Evolutionary conservation across 345 rosid genomes (phyloP).

Genomic region (Stellera chamaejasme): DNA sequence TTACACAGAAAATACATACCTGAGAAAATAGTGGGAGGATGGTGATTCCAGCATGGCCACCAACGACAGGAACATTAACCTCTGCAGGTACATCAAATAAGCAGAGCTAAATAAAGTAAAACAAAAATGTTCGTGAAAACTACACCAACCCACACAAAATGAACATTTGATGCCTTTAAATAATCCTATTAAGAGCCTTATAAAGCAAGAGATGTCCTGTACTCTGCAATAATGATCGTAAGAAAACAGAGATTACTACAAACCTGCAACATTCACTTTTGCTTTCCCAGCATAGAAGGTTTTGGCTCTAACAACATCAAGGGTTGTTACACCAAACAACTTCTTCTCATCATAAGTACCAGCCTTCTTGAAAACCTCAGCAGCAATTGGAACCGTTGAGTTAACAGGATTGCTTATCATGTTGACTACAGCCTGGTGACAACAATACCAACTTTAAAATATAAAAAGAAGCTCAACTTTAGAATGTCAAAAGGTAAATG

Average conservation of each 20-base stretch:
- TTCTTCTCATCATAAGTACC: slow-evolving; percentile 63
- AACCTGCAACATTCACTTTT: slow-evolving; percentile 56
- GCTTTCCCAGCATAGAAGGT: slow-evolving; percentile 81
- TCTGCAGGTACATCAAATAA: slow-evolving; percentile 24
- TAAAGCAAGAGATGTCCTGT: too few relatives aligned
- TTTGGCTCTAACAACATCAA: slow-evolving; percentile 77
- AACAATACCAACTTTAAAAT: too few relatives aligned
- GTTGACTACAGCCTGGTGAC: slow-evolving; percentile 49
- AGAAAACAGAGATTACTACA: neutral
- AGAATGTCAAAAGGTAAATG: too few relatives aligned
- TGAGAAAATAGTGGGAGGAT: slow-evolving; percentile 68
- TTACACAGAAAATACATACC: slow-evolving; percentile 13
- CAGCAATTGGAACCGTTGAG: slow-evolving; percentile 71
- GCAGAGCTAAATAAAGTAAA: slow-evolving; percentile 4
- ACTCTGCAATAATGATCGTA: too few relatives aligned
- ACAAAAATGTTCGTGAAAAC: neutral
- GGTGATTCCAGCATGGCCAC: slow-evolving; percentile 74
- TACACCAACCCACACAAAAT: neutral
- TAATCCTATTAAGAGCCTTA: neutral
- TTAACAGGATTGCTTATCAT: slow-evolving; percentile 87
- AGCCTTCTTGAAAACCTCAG: slow-evolving; percentile 75
- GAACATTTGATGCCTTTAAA: neutral
- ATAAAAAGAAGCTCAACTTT: too few relatives aligned
- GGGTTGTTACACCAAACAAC: slow-evolving; percentile 77
- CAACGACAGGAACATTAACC: slow-evolving; percentile 65